Percentiles rank a stretch among this genome's conserved stretches.
Conservation (phyloP, 108 stramenopile genomes). For the Hondaea fermentalgiana region DNA sequence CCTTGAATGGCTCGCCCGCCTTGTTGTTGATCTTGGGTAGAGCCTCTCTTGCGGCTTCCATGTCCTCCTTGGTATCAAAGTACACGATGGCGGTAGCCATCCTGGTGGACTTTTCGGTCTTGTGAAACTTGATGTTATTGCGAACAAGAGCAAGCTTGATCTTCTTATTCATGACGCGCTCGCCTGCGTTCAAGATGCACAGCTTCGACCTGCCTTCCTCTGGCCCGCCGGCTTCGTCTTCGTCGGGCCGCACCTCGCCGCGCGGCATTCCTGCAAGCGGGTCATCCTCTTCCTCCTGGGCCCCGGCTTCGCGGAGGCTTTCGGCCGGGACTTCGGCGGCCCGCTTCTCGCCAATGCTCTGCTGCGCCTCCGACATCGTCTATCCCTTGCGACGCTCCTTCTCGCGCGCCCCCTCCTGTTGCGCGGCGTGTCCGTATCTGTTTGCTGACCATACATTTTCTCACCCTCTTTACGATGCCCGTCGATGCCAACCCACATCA, state of each 20-base stretch:
- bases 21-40: not conserved
- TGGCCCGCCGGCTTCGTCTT: not conserved
- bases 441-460: too few species aligned
- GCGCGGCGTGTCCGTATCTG: too few species aligned
- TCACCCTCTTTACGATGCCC: too few species aligned
- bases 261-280: not conserved
- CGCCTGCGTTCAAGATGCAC: not conserved
- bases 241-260: not conserved
- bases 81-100: not conserved
- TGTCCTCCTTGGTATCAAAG: constrained; percentile 4
- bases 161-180: not conserved
- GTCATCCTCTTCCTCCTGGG: not conserved
- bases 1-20: not conserved
- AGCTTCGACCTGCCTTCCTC: not conserved
- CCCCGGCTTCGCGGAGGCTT: too few species aligned
- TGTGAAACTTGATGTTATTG: not conserved
- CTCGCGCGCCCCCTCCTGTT: too few species aligned
- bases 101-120: not conserved
- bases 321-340: too few species aligned
- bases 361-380: too few species aligned
- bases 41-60: not conserved
- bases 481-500: too few species aligned
- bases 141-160: not conserved
- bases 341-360: too few species aligned
- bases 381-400: too few species aligned